Percentiles rank a stretch among this genome's conserved stretches.
These are phyloP conservation scores for Cyamopsis tetragonoloba DNA, from an alignment of 306 rosid genomes.

Conservation along the genomic window DNA sequence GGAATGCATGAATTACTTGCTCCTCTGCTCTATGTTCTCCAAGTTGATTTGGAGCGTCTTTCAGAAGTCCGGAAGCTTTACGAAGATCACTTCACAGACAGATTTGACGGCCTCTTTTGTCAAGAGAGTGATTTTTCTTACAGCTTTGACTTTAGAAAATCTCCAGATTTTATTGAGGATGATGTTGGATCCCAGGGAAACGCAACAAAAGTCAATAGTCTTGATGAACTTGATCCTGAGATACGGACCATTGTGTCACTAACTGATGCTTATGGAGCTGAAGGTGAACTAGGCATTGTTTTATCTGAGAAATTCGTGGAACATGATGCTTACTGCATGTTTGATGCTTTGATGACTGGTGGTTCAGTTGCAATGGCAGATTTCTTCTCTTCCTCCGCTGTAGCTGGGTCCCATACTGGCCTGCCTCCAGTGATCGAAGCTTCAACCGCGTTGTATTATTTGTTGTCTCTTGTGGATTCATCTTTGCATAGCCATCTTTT, in stretches of 20 bases:
- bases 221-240: slow-evolving; percentile 78
- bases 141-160: slow-evolving; percentile 74
- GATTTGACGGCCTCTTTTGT: slow-evolving; percentile 70
- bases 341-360: slow-evolving; percentile 88
- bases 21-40: slow-evolving; percentile 87
- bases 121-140: slow-evolving; percentile 66
- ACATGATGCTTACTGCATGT: slow-evolving; percentile 91
- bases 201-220: slow-evolving; percentile 46
- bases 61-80: slow-evolving; percentile 73
- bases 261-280: slow-evolving; percentile 95
- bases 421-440: slow-evolving; percentile 90
- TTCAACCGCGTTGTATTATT: slow-evolving; percentile 73
- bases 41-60: slow-evolving; percentile 78
- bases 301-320: slow-evolving; percentile 92
- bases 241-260: slow-evolving; percentile 70
- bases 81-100: slow-evolving; percentile 86
- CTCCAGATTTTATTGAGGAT: slow-evolving; percentile 52
- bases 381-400: slow-evolving; percentile 67
- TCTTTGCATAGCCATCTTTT: slow-evolving; percentile 88
- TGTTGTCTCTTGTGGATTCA: slow-evolving; percentile 75
- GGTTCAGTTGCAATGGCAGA: slow-evolving; percentile 88
- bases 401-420: slow-evolving; percentile 60
- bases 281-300: slow-evolving; percentile 93
- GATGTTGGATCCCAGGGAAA: slow-evolving; percentile 46
- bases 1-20: slow-evolving; percentile 99